Evolutionary conservation across 2,329 filamentous ascomycete genomes (phyloP), one percentile per base, ranked within the genome.

Genomic region (Hansfordia pulvinata): DNA sequence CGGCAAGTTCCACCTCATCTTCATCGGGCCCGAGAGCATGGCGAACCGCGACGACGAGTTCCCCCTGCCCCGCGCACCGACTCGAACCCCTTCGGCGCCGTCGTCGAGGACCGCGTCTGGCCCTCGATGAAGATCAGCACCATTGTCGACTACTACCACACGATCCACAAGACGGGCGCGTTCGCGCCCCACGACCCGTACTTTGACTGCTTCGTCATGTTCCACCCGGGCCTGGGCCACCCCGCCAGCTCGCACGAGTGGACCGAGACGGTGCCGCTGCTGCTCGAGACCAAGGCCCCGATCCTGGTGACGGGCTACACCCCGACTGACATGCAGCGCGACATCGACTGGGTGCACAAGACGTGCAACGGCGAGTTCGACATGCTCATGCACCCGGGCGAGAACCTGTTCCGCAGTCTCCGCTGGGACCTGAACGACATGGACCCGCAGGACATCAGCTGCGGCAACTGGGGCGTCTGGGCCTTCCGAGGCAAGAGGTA

Each of bases 121-220:
- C 75, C 79, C 29, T 77, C 79, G 38, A 75, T 96, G 72, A 98
- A 98, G 62, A 93, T 98, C 45, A 90, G 79, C 50, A 98, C 92
- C 1, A 93, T 86, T 44, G 88, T 96, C 27, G 90, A 98, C 42
- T 94, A 98, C 58, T 98, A 92, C 60, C 88, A 98, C 54, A 96
- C 83, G 3, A 71, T 98, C 40, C 88, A 98, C 58, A 74, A 85
- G 49, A 81, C 88, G 0, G 79, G 84, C 25, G 70, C 86, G 47
- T 98, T 96, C 58, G 74, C 81, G 31, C 90, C 92, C 0, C 94
- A 92, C 48, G 90, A 98, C 48, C 90, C 90, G 1, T 98, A 98
- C 58, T 93, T 98, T 52, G 90, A 98, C 60, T 90, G 82, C 53
- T 93, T 98, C 47, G 76, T 98, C 44, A 69, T 94, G 27, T 98